Evolutionary conservation across 768 basidiomycete genomes (phyloP), one percentile per base, ranked within the genome.

Genomic region (Nidula microcarpa): DNA sequence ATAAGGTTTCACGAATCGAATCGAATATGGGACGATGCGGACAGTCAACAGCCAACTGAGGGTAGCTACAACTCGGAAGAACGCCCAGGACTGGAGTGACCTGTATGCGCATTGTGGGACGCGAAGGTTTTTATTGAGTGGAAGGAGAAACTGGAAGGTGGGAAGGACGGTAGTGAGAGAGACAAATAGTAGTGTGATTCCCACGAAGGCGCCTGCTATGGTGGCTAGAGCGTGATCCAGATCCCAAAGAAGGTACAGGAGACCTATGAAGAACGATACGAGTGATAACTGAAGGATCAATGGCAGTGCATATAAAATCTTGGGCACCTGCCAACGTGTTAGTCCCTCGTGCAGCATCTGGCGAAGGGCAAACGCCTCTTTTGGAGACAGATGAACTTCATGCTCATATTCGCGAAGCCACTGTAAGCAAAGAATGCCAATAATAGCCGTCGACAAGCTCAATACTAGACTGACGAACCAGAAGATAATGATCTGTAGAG

Each of bases 381-480:
- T 55, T 17, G 51, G 52, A 17, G 49, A 50, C 10, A 51, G 52
- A 49, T 41, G 41, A 23, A 53, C 49, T 51, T 60, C 53, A 7
- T 56, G 59, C 36, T 58, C 50, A 41, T 62, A 62, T 43, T 62
- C 59, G 5, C 64, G 58, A 9, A 63, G 50, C 67, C 65, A 63
- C 36, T 66, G 65, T 41, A 57, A 44, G 49, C 55, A 53, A 6
- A 66, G 49, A 18, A 62, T 64, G 11, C 62, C 63, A 10, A 62
- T 39, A 13, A 65, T 52, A 4, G 56, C 65, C 11, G 59, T 45
- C 4, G 56, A 55, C 4, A 66, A 54, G 39, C 61, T 61, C 11
- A 66, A 51, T 13, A 60, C 53, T 5, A 64, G 51, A 33, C 62
- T 63, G 11, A 58, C 48, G 43, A 63, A 60, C 60, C 60, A 63